Evolutionary conservation across 2,329 filamentous ascomycete species (phyloP).

Genomic region (Colletotrichum eleusines): DNA sequence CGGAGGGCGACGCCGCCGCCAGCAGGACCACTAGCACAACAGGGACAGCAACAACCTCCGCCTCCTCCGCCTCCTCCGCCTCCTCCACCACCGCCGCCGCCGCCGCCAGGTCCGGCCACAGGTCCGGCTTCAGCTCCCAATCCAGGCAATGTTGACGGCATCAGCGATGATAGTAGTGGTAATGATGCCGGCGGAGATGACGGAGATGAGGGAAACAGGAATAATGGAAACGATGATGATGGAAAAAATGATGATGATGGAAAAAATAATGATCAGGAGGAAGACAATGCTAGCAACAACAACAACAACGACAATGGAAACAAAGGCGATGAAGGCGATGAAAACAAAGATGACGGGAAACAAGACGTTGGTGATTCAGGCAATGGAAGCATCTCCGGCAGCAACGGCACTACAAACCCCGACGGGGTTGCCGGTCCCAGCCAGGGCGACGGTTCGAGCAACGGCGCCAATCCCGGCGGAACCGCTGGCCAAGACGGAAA

Average conservation of each 20-base stretch:
- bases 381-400: background rate
- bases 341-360: background rate
- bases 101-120: background rate
- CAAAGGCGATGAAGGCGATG: background rate
- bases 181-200: no score
- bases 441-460: background rate
- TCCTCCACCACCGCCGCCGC: background rate
- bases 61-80: background rate
- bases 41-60: background rate
- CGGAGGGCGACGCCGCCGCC: slow-evolving; percentile 1
- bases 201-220: no score
- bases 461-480: background rate
- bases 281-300: no score
- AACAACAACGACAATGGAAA: background rate
- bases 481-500: background rate
- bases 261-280: background rate
- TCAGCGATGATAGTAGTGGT: background rate
- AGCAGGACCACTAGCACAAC: background rate
- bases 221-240: no score
- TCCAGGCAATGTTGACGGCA: no score
- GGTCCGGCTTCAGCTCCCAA: background rate
- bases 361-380: background rate
- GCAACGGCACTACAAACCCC: background rate
- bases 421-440: background rate
- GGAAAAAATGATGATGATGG: background rate